phyloP scores from a whole-genome alignment of 768 basidiomycete species.

The Boletus pseudo-olivaceus region DNA sequence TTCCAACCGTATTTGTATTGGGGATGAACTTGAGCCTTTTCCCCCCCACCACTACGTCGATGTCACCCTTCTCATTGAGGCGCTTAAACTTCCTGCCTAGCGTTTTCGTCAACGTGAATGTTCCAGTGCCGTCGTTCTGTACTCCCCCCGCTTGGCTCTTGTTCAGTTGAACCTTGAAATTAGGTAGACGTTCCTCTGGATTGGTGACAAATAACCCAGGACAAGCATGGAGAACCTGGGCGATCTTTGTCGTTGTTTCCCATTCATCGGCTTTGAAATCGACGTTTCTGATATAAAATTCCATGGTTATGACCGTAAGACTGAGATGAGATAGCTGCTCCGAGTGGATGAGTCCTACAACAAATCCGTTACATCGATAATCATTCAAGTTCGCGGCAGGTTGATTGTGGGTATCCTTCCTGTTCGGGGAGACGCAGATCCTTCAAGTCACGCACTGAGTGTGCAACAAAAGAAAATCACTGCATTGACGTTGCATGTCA shows the following conservation, averaged over 20 bases:
- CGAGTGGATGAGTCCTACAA: background rate
- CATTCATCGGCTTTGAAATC: slow-evolving; percentile 43
- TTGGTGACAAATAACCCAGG: slow-evolving; percentile 27
- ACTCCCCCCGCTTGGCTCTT: slow-evolving; percentile 46
- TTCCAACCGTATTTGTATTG: slow-evolving; percentile 4
- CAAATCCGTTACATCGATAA: slow-evolving; percentile 4
- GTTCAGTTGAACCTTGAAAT: slow-evolving; percentile 61
- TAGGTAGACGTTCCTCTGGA: slow-evolving; percentile 36
- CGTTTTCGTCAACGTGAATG: slow-evolving; percentile 25
- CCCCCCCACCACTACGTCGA: slow-evolving; percentile 37
- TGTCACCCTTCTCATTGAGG: slow-evolving; percentile 37
- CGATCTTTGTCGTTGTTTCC: slow-evolving; percentile 56
- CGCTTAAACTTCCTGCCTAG: slow-evolving; percentile 46
- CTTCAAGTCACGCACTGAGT: background rate
- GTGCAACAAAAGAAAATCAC: background rate
- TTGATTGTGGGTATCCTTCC: background rate
- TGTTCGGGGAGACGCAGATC: slow-evolving; percentile 7
- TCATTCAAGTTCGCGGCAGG: background rate
- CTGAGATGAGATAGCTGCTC: background rate
- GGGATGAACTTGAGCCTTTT: slow-evolving; percentile 37
- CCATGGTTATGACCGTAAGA: slow-evolving; percentile 31
- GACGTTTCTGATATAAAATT: slow-evolving; percentile 35
- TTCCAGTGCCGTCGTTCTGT: slow-evolving; percentile 53
- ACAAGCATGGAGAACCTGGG: slow-evolving; percentile 48
- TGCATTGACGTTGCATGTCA: background rate